A percentile compares a stretch with the other conserved stretches of the same genome.
phyloP scores from a whole-genome alignment of 140 eudicot genomes.

The Senecio squalidus region DNA sequence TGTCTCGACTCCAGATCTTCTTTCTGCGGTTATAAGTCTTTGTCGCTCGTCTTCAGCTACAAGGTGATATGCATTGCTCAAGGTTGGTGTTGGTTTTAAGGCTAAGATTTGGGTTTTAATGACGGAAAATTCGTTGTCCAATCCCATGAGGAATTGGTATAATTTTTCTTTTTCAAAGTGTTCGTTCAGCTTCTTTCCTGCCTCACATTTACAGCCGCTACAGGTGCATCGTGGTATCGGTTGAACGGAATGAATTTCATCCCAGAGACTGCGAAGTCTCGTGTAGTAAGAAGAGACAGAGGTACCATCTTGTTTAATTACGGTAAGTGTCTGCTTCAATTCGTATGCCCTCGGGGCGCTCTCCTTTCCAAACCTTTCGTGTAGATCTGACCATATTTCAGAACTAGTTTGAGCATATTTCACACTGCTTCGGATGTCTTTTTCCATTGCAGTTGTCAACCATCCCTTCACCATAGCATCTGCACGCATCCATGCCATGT shows the following conservation, averaged over 20 bases:
- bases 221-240: not conserved
- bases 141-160: not conserved
- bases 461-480: slow-evolving; percentile 4
- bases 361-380: not conserved
- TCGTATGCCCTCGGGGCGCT: not conserved
- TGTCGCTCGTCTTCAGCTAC: not conserved
- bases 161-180: not conserved
- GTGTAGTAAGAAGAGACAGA: not conserved
- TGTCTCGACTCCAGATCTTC: not conserved
- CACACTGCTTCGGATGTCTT: not conserved
- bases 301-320: not conserved
- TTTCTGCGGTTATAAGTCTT: not conserved
- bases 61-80: not conserved
- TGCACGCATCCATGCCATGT: slow-evolving; percentile 8
- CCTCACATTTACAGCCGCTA: not conserved
- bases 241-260: not conserved
- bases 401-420: too few species aligned
- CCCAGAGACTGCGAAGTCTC: not conserved
- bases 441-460: slow-evolving; percentile 6
- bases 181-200: not conserved
- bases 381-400: not conserved
- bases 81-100: not conserved
- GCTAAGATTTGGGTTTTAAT: not conserved
- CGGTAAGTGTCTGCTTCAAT: not conserved
- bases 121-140: not conserved